Percentiles rank a stretch among this genome's conserved stretches.
These are phyloP conservation scores for Sporothrix globosa DNA, from an alignment of 2,329 filamentous ascomycete genomes.

Conservation along the genomic window DNA sequence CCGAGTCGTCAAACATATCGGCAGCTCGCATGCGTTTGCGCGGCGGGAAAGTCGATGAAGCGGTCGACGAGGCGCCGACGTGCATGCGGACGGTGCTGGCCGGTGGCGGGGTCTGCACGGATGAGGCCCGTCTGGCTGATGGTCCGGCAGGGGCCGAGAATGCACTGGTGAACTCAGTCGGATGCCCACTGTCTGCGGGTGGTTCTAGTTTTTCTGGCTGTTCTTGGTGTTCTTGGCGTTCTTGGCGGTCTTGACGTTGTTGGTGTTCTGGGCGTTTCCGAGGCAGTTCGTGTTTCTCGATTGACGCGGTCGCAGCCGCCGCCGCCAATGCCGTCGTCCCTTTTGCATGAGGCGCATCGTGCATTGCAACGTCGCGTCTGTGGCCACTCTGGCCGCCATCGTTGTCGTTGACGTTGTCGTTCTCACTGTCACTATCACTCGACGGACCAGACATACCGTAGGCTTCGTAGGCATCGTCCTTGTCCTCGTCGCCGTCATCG, in stretches of 20 bases:
- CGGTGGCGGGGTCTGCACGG: background rate
- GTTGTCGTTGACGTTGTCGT: background rate
- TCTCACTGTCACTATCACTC: constrained; percentile 17
- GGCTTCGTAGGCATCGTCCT: constrained; percentile 25
- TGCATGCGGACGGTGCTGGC: constrained; percentile 28
- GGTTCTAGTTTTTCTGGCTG: background rate
- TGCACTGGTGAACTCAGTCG: background rate
- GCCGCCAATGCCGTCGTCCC: background rate
- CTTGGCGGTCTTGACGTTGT: no score
- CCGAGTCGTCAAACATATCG: constrained; percentile 86
- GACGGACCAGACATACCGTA: constrained; percentile 24
- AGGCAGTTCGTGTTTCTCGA: background rate
- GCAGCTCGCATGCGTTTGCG: constrained; percentile 73
- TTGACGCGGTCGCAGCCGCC: background rate
- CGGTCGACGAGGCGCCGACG: constrained; percentile 30
- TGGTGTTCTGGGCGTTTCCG: no score
- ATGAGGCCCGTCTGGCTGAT: background rate
- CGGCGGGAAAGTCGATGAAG: constrained; percentile 37
- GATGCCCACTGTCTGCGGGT: background rate
- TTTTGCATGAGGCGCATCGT: background rate
- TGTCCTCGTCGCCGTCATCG: constrained; percentile 19
- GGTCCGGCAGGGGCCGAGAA: background rate
- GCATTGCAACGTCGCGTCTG: constrained; percentile 21
- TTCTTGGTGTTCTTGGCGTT: no score
- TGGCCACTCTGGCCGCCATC: background rate